Conservation (phyloP, 352 stramenopile genomes). For the Phytopythium delawarense region DNA sequence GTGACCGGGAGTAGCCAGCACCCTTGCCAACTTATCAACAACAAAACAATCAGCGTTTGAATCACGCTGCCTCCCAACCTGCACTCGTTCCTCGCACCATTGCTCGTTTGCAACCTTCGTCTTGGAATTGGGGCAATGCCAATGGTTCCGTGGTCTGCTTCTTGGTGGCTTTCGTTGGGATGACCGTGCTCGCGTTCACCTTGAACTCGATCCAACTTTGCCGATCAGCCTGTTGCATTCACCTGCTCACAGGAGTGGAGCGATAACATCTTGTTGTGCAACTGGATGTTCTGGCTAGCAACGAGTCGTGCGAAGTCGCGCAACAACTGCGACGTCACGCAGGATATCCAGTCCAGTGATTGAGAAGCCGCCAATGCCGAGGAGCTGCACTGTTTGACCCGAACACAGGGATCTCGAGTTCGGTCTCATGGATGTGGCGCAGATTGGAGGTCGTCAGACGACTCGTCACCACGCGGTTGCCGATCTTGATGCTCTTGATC, state of each 20-base stretch:
- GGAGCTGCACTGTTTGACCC: constrained; percentile 15
- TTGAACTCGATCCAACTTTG: constrained; percentile 23
- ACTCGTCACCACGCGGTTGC: constrained; percentile 23
- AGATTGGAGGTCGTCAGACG: constrained; percentile 16
- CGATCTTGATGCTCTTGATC: constrained; percentile 9
- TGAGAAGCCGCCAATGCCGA: constrained; percentile 22
- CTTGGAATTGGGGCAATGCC: not conserved
- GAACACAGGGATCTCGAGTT: not conserved
- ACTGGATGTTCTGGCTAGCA: constrained; percentile 17
- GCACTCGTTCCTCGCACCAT: not conserved
- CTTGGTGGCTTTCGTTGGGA: not conserved
- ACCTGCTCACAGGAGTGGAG: constrained; percentile 15
- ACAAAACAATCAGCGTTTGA: not conserved
- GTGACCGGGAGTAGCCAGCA: not conserved
- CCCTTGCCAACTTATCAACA: not conserved
- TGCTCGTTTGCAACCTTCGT: not conserved
- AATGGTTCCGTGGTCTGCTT: not conserved
- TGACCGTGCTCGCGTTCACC: no score
- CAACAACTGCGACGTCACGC: constrained; percentile 17
- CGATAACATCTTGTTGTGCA: constrained; percentile 20
- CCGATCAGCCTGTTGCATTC: constrained; percentile 16
- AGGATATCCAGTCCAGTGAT: constrained; percentile 23
- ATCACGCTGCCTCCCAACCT: not conserved
- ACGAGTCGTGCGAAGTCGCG: constrained; percentile 21
- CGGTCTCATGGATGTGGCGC: constrained; percentile 6